These are phyloP conservation scores for Blastobotrys capitulatus DNA, from an alignment of 1,139 yeast species.

Conservation along the genomic window DNA sequence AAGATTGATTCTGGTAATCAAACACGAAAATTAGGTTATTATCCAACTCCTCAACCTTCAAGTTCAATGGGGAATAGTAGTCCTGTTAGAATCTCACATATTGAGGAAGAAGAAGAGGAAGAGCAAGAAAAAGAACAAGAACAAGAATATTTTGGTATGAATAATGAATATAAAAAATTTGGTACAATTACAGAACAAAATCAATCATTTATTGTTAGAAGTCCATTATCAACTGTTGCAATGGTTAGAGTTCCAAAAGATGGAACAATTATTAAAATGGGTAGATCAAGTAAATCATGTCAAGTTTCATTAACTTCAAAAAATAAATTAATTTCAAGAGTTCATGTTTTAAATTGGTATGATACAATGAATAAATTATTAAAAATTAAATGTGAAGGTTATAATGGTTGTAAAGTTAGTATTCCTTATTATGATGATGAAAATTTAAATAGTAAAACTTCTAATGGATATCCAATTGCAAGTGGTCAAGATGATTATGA, in stretches of 20 bases:
- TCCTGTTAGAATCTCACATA: neutral
- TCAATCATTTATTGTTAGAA: conserved; percentile 21
- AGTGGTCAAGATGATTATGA: conserved; percentile 35
- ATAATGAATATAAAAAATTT: conserved; percentile 11
- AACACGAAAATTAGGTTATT: conserved; percentile 12
- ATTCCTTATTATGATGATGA: conserved; percentile 41
- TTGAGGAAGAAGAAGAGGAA: conserved; percentile 10
- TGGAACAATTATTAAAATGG: conserved; percentile 41
- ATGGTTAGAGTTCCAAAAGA: conserved; percentile 29
- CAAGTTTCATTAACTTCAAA: conserved; percentile 50
- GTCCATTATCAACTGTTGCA: conserved; percentile 31
- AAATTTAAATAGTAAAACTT: neutral
- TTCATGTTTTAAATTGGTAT: conserved; percentile 47
- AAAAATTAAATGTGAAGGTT: conserved; percentile 55
- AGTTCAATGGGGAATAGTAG: conserved; percentile 12
- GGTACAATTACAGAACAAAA: conserved; percentile 19
- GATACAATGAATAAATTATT: conserved; percentile 26
- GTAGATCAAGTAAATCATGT: conserved; percentile 61
- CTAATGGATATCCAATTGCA: conserved; percentile 20
- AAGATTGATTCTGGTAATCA: conserved; percentile 2
- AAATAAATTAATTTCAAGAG: conserved; percentile 62
- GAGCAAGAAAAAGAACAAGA: neutral
- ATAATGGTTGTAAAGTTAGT: conserved; percentile 61
- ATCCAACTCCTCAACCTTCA: conserved; percentile 30
- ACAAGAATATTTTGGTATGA: neutral